Evolutionary conservation across 208 protist species (phyloP).

Genomic region (Acanthamoeba healyi): DNA sequence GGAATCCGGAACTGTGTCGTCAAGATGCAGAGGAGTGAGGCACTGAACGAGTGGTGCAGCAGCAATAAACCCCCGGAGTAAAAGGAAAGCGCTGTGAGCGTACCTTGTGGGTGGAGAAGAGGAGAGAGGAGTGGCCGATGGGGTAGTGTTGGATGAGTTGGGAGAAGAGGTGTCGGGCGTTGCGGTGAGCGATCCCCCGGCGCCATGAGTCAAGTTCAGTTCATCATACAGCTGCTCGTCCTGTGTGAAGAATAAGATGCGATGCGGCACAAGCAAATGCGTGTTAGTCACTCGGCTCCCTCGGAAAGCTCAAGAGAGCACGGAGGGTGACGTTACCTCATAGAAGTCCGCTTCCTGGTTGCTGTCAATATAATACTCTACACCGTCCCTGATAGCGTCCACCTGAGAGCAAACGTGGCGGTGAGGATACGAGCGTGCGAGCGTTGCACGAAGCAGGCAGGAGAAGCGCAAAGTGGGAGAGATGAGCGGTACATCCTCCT

Average conservation of each 20-base stretch:
- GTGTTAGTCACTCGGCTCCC: no score
- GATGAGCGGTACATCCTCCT: constrained; percentile 19
- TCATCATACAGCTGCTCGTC: constrained; percentile 63
- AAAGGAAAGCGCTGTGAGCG: neutral
- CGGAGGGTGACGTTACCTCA: neutral
- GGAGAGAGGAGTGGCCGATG: constrained; percentile 42
- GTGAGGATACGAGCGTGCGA: no score
- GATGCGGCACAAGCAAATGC: no score
- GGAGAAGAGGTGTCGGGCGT: constrained; percentile 33
- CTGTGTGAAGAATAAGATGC: no score
- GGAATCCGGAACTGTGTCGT: neutral
- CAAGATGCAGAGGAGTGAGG: neutral
- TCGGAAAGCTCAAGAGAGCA: no score
- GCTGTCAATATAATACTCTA: constrained; percentile 77
- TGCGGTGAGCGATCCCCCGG: neutral
- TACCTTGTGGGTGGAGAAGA: constrained; percentile 28
- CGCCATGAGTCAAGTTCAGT: neutral
- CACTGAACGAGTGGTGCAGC: no score
- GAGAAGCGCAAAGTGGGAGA: neutral
- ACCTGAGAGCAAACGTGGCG: no score
- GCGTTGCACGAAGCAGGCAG: neutral
- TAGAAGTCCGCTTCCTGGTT: constrained; percentile 73
- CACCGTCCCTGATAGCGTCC: constrained; percentile 53
- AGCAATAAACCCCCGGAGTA: neutral
- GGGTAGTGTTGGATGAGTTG: constrained; percentile 23